Base-by-base conservation (phyloP, 2,329 filamentous ascomycete genomes). In the Fusarium sp. region DNA sequence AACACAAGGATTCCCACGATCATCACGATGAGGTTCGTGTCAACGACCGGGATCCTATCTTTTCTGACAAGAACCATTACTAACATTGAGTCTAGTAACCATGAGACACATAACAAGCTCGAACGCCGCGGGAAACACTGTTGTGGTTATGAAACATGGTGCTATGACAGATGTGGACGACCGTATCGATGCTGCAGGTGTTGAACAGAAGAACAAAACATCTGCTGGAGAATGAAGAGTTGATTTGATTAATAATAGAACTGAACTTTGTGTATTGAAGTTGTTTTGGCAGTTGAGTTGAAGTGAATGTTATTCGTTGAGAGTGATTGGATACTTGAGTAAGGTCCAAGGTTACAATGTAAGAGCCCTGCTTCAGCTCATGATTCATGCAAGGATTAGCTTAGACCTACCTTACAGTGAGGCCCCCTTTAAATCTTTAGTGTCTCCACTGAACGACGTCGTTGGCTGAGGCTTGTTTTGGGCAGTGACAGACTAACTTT, bases 351-450 rank as follows among this genome's bases (percentile, higher is more conserved):
- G 38, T 18, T 40, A 18, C 21, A 32, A 40, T n/a, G 25, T 40
- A 57, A 50, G 44, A 52, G 61, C 35, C 33, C 30, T 62, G 25
- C 32, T 59, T 64, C 40, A 38, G 28, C 19, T 46, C 44, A 67
- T 69, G 65, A 73, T 59, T 67, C 61, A 63, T 64, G 64, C 63
- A 60, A 19, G 56, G 38, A 71, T 71, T n/a, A 23, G 40, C n/a
- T 43, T 23, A 43, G 40, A 15, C 21, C 15, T 9, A 44, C 9
- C 21, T n/a, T 9, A 44, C 9, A 18, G 38, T 23, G 25, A 52
- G 38, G 16, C 13, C 11, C 33, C 40, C 47, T n/a, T 25, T 32
- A 3, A 43, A 33, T 58, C 18, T 35, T 58, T 47, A 18, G 12
- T 40, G 47, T 38, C 56, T 42, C 70, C 70, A 71, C 65, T 33